These are phyloP conservation scores for Meyerozyma guilliermondii DNA, from an alignment of 1,139 yeast genomes.

Conservation along the genomic window DNA sequence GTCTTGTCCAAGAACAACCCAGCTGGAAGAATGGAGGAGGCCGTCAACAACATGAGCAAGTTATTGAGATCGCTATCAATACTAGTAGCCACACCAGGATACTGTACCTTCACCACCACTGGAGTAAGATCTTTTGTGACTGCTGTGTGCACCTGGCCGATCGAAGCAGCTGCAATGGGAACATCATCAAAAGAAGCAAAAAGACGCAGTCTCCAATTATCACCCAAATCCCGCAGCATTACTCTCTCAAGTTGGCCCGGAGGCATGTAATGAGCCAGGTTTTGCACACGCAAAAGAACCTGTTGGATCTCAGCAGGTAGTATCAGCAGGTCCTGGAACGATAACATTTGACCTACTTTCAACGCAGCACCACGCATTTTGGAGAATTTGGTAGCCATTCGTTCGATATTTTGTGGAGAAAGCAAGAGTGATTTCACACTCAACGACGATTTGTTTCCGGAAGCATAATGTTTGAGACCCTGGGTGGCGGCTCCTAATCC, in stretches of 20 bases:
- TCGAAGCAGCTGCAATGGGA: constrained; percentile 97
- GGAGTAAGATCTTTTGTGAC: constrained; percentile 54
- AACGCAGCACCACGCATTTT: constrained; percentile 98
- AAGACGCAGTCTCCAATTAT: constrained; percentile 63
- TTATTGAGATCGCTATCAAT: constrained; percentile 93
- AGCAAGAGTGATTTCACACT: constrained; percentile 59
- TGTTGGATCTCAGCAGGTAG: constrained; percentile 82
- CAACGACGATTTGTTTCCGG: constrained; percentile 39
- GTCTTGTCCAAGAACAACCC: constrained; percentile 91
- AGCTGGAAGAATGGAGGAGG: constrained; percentile 82
- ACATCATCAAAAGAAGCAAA: constrained; percentile 77
- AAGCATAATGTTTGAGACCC: constrained; percentile 64
- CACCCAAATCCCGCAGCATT: constrained; percentile 69
- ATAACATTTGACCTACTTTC: constrained; percentile 90
- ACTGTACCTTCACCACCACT: constrained; percentile 95
- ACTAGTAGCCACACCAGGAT: constrained; percentile 94
- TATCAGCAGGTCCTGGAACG: constrained; percentile 84
- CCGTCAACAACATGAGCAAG: constrained; percentile 72
- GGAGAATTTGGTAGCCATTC: constrained; percentile 81
- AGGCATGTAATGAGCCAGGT: constrained; percentile 96
- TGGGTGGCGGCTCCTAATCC: constrained; percentile 83
- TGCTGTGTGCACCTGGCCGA: constrained; percentile 94
- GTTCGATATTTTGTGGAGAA: constrained; percentile 78
- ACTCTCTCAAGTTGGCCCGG: constrained; percentile 80
- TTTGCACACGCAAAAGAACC: constrained; percentile 79